These are phyloP conservation scores for Trichosporon asahii DNA, from an alignment of 1,284 basidiomycete species.

Conservation along the genomic window DNA sequence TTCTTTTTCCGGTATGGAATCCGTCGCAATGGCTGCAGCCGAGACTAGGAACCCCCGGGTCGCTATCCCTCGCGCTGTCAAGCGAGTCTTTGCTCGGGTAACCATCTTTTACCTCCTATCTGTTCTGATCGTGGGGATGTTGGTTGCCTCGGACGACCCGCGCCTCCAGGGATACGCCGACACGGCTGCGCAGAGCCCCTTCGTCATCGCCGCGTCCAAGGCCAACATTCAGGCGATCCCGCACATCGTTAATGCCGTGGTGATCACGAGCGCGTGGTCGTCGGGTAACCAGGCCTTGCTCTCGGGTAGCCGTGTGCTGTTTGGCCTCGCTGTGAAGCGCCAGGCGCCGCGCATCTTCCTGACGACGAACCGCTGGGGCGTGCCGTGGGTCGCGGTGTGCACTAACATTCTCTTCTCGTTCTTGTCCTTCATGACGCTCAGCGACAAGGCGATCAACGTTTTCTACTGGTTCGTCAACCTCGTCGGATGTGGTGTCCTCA, in stretches of 20 bases:
- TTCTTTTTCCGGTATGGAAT: conserved; percentile 29
- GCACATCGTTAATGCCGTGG: conserved; percentile 48
- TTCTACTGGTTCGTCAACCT: conserved; percentile 39
- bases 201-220: conserved; percentile 60
- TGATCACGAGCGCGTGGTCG: conserved; percentile 30
- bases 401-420: conserved; percentile 35
- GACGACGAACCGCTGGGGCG: conserved; percentile 53
- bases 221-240: conserved; percentile 64
- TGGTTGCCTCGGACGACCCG: conserved; percentile 55
- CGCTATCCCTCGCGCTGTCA: conserved; percentile 30
- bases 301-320: conserved; percentile 47
- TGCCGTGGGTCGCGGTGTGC: conserved; percentile 44
- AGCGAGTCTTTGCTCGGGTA: conserved; percentile 23
- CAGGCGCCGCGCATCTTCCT: conserved; percentile 55
- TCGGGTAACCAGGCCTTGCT: conserved; percentile 29
- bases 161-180: conserved; percentile 40
- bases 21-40: conserved; percentile 37
- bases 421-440: conserved; percentile 48
- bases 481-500: conserved; percentile 33
- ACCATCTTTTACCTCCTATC: conserved; percentile 59
- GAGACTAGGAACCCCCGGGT: conserved; percentile 39
- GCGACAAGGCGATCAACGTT: conserved; percentile 30
- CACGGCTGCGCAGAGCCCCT: conserved; percentile 67
- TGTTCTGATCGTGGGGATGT: conserved; percentile 61
- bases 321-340: conserved; percentile 53